Evolutionary conservation across 2,329 filamentous ascomycete genomes (phyloP).

Genomic region (Tolypocladium cylindrosporum): DNA sequence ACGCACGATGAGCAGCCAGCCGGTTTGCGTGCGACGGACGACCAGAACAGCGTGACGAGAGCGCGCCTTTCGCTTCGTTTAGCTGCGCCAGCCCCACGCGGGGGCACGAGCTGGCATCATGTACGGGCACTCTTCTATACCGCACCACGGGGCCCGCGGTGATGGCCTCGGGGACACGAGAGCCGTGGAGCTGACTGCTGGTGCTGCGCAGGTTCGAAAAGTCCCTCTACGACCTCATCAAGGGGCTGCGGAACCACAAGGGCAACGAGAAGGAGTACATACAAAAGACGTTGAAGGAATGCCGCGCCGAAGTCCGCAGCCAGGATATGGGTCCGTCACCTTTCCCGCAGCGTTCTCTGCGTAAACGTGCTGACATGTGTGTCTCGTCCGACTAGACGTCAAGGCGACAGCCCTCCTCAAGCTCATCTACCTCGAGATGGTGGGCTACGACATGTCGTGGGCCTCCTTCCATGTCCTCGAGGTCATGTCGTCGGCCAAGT

Average conservation of each 20-base stretch:
- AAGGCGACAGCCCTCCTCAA: slow-evolving; percentile 95
- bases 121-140: slow-evolving; percentile 1
- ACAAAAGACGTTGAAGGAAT: slow-evolving; percentile 88
- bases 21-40: not conserved
- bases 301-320: slow-evolving; percentile 80
- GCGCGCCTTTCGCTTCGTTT: not conserved
- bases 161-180: not conserved
- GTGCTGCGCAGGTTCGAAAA: slow-evolving; percentile 77
- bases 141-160: not conserved
- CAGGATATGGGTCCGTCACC: slow-evolving; percentile 73
- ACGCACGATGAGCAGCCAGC: not conserved
- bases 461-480: slow-evolving; percentile 96
- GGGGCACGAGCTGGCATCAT: slow-evolving; percentile 10
- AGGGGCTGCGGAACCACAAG: slow-evolving; percentile 90
- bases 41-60: not conserved
- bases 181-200: not conserved
- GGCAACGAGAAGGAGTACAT: slow-evolving; percentile 94
- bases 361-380: slow-evolving; percentile 1
- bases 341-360: not conserved
- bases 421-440: slow-evolving; percentile 97
- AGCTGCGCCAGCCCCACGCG: slow-evolving; percentile 5
- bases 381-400: slow-evolving; percentile 49
- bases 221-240: slow-evolving; percentile 96
- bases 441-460: slow-evolving; percentile 99
- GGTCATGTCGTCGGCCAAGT: slow-evolving; percentile 95